Base-by-base conservation (phyloP, 2,329 filamentous ascomycete genomes). In the Xylaria sp. region DNA sequence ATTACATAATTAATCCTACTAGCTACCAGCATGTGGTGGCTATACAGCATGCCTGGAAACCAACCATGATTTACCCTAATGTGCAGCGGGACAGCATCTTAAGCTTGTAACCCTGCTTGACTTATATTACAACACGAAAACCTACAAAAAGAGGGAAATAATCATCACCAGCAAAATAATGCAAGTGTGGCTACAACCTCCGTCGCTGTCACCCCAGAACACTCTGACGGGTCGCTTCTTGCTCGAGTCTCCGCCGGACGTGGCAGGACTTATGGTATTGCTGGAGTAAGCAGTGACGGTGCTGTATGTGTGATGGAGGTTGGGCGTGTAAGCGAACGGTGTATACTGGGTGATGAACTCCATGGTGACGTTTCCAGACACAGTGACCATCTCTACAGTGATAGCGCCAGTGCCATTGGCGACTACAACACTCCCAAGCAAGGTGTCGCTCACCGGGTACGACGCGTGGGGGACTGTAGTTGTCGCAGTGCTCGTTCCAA, bases 131-230 rank as follows among this genome's bases (percentile, higher is more conserved):
- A 68, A 47, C 17, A 66, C 49, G 17, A 68, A 50, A 29, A 1
- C 38, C 38, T 65, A 56, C 22, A 65, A 49, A 31, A 63, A n/a
- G n/a, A 71, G 51, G 22, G 67, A 68, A 25, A 71, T 44, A 11
- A 73, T 38, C 33, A 66, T 65, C 17, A 71, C 63, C 36, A 73
- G 44, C 71, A 73, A 68, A 42, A 73, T 61, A 29, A 68, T 65
- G 54, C 73, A 74, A 20, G 53, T 68, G 25, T 29, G 47, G 50
- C 55, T 63, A 27, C 53, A 53, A 6, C 44, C 54, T 31, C 63
- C 65, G 17, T 66, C 51, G 22, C 45, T 49, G 20, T 61, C 55
- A n/a, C 61, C 55, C 69, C 66, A 69, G 39, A 39, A 42, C 9
- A 65, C 13, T 29, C 39, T 47, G 38, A 55, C 45, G 9, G 56